phyloP scores from a whole-genome alignment of 768 basidiomycete genomes.

The Agrocybe pediades region DNA sequence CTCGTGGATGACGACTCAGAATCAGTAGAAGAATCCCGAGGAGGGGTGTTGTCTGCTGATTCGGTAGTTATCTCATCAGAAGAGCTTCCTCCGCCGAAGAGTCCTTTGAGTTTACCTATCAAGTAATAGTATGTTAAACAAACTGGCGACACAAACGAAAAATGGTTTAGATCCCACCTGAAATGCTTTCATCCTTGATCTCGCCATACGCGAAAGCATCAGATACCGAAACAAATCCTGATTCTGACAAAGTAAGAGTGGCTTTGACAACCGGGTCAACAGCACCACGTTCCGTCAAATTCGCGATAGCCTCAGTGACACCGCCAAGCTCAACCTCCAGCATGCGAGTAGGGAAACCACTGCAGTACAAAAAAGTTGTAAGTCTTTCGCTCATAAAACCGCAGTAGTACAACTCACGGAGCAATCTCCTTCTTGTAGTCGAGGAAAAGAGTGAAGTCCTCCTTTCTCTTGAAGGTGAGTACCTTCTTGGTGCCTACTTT shows the following conservation, averaged over 20 bases:
- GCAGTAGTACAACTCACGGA: conserved; percentile 46
- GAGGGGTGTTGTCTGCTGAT: conserved; percentile 44
- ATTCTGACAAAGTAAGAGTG: conserved; percentile 80
- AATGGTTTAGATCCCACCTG: conserved; percentile 46
- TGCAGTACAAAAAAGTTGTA: conserved; percentile 25
- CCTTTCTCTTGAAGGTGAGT: conserved; percentile 80
- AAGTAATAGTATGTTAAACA: conserved; percentile 9
- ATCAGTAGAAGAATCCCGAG: conserved; percentile 36
- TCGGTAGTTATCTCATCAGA: conserved; percentile 42
- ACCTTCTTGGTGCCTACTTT: conserved; percentile 85
- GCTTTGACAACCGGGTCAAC: conserved; percentile 86
- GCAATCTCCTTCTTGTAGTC: conserved; percentile 68
- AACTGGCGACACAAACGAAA: not conserved
- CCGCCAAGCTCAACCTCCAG: conserved; percentile 73
- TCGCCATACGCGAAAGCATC: conserved; percentile 82
- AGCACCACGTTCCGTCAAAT: conserved; percentile 82
- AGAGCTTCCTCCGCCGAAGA: conserved; percentile 71
- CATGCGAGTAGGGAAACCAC: conserved; percentile 74
- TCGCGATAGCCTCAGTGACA: conserved; percentile 74
- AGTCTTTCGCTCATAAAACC: not conserved
- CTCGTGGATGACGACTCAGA: conserved; percentile 15
- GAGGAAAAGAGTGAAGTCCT: conserved; percentile 79
- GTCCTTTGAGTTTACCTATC: conserved; percentile 80
- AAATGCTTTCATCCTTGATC: conserved; percentile 76
- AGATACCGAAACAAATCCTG: conserved; percentile 80